These are phyloP conservation scores for Musa schizocarpa DNA, from an alignment of 176 grass and related monocot species.

Conservation along the genomic window DNA sequence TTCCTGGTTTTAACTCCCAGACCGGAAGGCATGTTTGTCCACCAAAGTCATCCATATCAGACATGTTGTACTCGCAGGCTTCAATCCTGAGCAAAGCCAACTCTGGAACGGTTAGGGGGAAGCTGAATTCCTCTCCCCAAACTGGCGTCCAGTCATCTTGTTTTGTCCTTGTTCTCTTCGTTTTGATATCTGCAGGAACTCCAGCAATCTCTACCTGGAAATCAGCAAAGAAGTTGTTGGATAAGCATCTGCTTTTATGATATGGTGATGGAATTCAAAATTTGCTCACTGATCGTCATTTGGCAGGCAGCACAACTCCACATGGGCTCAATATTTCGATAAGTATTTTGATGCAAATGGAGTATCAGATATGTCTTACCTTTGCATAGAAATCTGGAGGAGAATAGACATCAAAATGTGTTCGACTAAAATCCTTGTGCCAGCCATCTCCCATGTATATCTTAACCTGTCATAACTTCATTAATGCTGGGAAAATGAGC, in stretches of 20 bases:
- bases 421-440: conserved; percentile 85
- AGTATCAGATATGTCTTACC: conserved; percentile 26
- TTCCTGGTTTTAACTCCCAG: conserved; percentile 8
- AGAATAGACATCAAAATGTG: conserved; percentile 79
- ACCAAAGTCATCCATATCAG: conserved; percentile 1
- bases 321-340: neutral
- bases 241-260: too few species aligned
- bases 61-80: neutral
- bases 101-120: conserved; percentile 11
- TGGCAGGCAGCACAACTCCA: neutral
- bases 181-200: neutral
- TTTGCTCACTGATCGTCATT: neutral
- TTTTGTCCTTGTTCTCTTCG: conserved; percentile 1
- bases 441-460: conserved; percentile 96
- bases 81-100: conserved; percentile 15
- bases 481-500: neutral
- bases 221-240: neutral
- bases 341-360: too few species aligned
- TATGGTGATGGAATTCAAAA: too few species aligned
- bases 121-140: conserved; percentile 17
- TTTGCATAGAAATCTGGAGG: conserved; percentile 83
- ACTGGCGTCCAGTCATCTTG: conserved; percentile 8
- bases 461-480: conserved; percentile 51
- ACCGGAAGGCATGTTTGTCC: conserved; percentile 14
- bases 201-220: conserved; percentile 2